Evolutionary conservation across 805 yeast genomes (phyloP).

Genomic region (Pichia nanzhaoensis): DNA sequence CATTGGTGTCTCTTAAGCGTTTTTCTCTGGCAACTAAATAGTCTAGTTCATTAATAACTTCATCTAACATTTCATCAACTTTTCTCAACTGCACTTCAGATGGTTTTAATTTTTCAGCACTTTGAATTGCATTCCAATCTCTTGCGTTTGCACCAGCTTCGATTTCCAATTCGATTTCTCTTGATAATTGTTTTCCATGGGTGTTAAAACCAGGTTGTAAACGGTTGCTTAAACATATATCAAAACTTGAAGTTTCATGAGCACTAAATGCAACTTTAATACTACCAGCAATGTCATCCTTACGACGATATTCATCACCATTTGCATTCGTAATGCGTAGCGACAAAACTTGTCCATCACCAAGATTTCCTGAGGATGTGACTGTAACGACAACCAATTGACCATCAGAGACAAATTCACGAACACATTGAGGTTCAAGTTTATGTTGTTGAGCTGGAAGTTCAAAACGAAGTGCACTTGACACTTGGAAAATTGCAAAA

Average conservation of each 20-base stretch:
- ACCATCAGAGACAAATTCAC: constrained; percentile 83
- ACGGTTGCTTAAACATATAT: constrained; percentile 80
- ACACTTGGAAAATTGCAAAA: constrained; percentile 10
- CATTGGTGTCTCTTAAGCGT: constrained; percentile 92
- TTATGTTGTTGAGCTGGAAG: constrained; percentile 24
- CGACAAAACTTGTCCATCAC: constrained; percentile 82
- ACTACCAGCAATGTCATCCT: constrained; percentile 67
- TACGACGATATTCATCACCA: constrained; percentile 80
- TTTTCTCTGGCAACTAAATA: constrained; percentile 86
- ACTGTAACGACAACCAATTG: constrained; percentile 84
- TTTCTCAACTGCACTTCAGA: constrained; percentile 84
- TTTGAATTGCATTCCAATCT: constrained; percentile 94
- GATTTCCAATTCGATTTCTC: constrained; percentile 83
- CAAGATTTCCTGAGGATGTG: constrained; percentile 62
- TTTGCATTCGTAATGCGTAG: constrained; percentile 64
- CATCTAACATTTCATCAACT: constrained; percentile 79
- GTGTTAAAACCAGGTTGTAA: constrained; percentile 36
- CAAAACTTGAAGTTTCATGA: constrained; percentile 76
- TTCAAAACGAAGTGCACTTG: constrained; percentile 26
- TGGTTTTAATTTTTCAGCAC: constrained; percentile 88
- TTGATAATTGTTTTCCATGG: constrained; percentile 32
- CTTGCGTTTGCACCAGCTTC: constrained; percentile 96
- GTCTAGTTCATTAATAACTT: constrained; percentile 69
- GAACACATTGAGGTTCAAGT: constrained; percentile 66
- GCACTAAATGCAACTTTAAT: constrained; percentile 79